These are phyloP conservation scores for Microdochium nivale DNA, from an alignment of 2,329 filamentous ascomycete genomes.

Conservation along the genomic window DNA sequence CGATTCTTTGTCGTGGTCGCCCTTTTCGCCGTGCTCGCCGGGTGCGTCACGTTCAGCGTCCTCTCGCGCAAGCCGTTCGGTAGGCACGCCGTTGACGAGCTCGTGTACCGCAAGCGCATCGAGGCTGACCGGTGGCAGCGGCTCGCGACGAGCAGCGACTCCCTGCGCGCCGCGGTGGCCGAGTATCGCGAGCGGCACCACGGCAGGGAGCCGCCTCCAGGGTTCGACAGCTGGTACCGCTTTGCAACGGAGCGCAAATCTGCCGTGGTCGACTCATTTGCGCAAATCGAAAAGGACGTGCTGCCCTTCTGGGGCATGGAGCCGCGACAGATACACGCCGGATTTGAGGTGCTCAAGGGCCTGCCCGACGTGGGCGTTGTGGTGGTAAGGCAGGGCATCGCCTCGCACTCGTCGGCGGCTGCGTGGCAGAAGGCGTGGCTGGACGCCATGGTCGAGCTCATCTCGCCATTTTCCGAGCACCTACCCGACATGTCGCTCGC, in stretches of 20 bases:
- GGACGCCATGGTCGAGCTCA: conserved; percentile 51
- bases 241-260: conserved; percentile 64
- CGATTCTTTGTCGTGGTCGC: conserved; percentile 30
- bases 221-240: conserved; percentile 79
- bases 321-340: conserved; percentile 57
- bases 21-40: conserved; percentile 26
- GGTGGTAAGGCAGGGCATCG: conserved; percentile 56
- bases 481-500: conserved; percentile 78
- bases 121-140: conserved; percentile 40
- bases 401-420: conserved; percentile 24
- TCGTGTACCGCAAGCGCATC: conserved; percentile 39
- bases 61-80: conserved; percentile 18
- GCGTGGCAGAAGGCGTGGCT: conserved; percentile 23
- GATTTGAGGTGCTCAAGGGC: conserved; percentile 31
- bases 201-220: conserved; percentile 64
- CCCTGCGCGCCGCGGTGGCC: conserved; percentile 33
- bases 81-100: conserved; percentile 36
- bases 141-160: conserved; percentile 36
- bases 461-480: conserved; percentile 61
- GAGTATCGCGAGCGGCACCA: conserved; percentile 45
- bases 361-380: conserved; percentile 37
- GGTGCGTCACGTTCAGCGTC: conserved; percentile 26
- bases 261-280: conserved; percentile 70
- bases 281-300: conserved; percentile 67
- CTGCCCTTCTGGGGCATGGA: conserved; percentile 69